Percentiles rank a stretch among this genome's conserved stretches.
phyloP scores from a whole-genome alignment of 805 yeast species.

The Pichia rugopelliculosa region DNA sequence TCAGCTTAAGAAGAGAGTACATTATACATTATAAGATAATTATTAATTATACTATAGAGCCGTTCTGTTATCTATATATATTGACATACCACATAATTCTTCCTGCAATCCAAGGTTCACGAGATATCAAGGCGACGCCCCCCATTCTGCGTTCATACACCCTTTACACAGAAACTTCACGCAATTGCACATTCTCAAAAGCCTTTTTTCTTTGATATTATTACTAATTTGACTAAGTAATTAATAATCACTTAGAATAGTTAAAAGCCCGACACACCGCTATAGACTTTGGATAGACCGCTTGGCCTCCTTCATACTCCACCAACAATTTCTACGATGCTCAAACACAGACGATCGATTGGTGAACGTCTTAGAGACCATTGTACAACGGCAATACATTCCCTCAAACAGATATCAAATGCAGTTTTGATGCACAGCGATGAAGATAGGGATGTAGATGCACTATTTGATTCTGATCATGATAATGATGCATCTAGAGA shows the following conservation, averaged over 20 bases:
- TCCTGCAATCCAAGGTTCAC: no score
- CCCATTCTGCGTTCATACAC: no score
- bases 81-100: no score
- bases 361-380: not conserved
- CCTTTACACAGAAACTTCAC: not conserved
- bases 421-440: slow-evolving; percentile 6
- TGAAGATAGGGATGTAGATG: slow-evolving; percentile 1
- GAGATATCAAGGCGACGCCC: no score
- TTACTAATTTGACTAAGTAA: no score
- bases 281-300: no score
- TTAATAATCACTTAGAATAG: no score
- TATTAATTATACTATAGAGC: no score
- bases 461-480: slow-evolving; percentile 2
- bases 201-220: not conserved
- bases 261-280: no score
- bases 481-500: not conserved
- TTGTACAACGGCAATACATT: slow-evolving; percentile 4
- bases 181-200: not conserved
- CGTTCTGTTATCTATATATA: no score
- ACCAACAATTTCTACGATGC: not conserved
- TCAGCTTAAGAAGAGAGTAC: no score
- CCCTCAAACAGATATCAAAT: slow-evolving; percentile 6
- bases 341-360: slow-evolving; percentile 4
- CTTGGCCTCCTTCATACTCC: not conserved
- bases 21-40: no score